These are phyloP conservation scores for Biancaea sappan DNA, from an alignment of 306 rosid species.

Conservation along the genomic window DNA sequence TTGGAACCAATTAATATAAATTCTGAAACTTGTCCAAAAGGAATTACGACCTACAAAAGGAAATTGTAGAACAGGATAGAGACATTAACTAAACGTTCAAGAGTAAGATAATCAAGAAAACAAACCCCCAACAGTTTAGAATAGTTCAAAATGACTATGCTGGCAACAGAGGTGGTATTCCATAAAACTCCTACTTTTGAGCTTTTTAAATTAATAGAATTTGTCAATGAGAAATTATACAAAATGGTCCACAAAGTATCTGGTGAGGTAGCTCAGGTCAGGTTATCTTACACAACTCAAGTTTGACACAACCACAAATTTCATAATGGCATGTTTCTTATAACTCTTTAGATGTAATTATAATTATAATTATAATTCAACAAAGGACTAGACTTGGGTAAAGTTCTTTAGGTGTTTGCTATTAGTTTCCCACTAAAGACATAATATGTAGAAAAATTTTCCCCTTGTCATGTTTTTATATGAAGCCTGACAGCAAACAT, in stretches of 20 bases:
- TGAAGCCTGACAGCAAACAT: too few species aligned
- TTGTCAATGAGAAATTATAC: not conserved
- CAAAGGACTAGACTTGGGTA: not conserved
- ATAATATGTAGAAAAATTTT: not conserved
- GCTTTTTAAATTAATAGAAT: not conserved
- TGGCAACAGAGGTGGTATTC: not conserved
- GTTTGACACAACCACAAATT: not conserved
- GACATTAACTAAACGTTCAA: constrained; percentile 4
- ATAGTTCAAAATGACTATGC: constrained; percentile 8
- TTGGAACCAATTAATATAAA: constrained; percentile 56
- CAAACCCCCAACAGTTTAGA: not conserved
- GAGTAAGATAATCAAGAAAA: not conserved
- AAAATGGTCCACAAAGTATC: constrained; percentile 8
- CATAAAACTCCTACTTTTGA: not conserved
- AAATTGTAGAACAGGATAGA: constrained; percentile 2
- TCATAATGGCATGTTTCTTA: not conserved
- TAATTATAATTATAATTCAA: not conserved
- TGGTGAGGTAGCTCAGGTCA: constrained; percentile 1
- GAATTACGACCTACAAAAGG: constrained; percentile 64
- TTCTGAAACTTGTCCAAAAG: constrained; percentile 60
- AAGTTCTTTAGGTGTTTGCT: not conserved
- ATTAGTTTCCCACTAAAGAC: not conserved
- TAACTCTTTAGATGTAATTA: not conserved
- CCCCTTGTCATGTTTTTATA: too few species aligned
- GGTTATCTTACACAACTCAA: not conserved